Percentiles rank a stretch among this genome's conserved stretches.
Evolutionary conservation across 2,329 filamentous ascomycete genomes (phyloP).

Genomic region (Stachybotrys echinatus): DNA sequence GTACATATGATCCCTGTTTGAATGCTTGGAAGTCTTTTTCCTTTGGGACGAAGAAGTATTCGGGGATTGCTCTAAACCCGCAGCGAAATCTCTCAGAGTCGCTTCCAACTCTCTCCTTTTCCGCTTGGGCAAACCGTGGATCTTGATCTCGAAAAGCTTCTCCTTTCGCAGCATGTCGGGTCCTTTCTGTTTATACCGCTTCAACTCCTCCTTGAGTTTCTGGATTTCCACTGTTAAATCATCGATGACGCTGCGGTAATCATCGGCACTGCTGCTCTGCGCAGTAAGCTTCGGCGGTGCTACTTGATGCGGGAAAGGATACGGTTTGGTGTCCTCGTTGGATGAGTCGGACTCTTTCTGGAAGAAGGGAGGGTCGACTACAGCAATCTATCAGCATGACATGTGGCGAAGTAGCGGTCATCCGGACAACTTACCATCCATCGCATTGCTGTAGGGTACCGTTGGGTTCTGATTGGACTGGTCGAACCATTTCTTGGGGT

Average conservation of each 20-base stretch:
- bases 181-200: constrained; percentile 63
- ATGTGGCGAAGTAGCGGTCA: background rate
- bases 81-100: constrained; percentile 65
- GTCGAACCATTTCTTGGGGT: constrained; percentile 51
- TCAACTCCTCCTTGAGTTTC: constrained; percentile 67
- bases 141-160: constrained; percentile 76
- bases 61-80: constrained; percentile 50
- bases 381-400: constrained; percentile 3
- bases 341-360: constrained; percentile 49
- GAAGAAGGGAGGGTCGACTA: constrained; percentile 50
- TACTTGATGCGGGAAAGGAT: constrained; percentile 14
- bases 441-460: constrained; percentile 34
- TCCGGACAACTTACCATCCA: constrained; percentile 39
- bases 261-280: constrained; percentile 61
- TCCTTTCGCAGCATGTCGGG: constrained; percentile 65
- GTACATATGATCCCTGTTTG: constrained; percentile 30
- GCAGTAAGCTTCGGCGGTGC: constrained; percentile 25
- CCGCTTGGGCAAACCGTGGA: constrained; percentile 65
- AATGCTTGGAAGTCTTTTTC: constrained; percentile 33
- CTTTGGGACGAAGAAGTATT: constrained; percentile 34
- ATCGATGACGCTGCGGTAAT: constrained; percentile 79
- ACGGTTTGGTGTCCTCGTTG: constrained; percentile 38
- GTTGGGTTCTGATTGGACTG: constrained; percentile 45
- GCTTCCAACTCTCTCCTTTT: constrained; percentile 76
- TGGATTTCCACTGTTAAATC: constrained; percentile 83